Evolutionary conservation across 176 grass and related monocot genomes (phyloP).

Genomic region (Carex littledalei): DNA sequence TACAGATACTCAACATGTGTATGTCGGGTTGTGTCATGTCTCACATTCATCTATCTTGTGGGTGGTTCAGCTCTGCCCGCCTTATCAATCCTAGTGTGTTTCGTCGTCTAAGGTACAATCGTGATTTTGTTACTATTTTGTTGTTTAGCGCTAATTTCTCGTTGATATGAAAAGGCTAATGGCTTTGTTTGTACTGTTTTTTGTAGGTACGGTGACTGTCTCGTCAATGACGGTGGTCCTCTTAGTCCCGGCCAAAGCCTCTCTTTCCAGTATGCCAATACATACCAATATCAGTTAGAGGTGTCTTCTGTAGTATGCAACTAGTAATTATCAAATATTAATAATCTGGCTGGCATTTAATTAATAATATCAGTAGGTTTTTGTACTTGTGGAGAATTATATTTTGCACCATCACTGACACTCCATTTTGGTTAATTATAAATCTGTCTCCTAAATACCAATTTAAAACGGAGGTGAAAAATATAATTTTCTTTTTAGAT

Average conservation of each 20-base stretch:
- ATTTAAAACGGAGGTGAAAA: background rate
- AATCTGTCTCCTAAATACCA: background rate
- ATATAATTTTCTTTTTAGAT: background rate
- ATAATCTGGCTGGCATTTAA: too few species aligned
- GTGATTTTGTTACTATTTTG: background rate
- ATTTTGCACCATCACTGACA: background rate
- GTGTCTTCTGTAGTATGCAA: conserved; percentile 32
- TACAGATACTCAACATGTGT: conserved; percentile 37
- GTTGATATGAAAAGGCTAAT: background rate
- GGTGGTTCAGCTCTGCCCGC: conserved; percentile 48
- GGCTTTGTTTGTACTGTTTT: background rate
- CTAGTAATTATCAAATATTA: background rate
- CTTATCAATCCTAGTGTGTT: conserved; percentile 37
- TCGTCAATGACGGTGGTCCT: conserved; percentile 33
- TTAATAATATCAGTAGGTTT: background rate
- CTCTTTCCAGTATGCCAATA: conserved; percentile 47
- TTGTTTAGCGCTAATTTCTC: background rate
- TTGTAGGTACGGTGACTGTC: conserved; percentile 29
- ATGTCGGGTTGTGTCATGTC: conserved; percentile 29
- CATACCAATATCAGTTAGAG: conserved; percentile 20
- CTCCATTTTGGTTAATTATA: too few species aligned
- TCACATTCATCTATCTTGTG: conserved; percentile 37
- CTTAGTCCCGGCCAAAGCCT: conserved; percentile 21
- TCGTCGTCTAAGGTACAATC: conserved; percentile 21
- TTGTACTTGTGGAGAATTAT: background rate